These are phyloP conservation scores for Immersiella caudata DNA, from an alignment of 495 filamentous ascomycete genomes.

Conservation along the genomic window DNA sequence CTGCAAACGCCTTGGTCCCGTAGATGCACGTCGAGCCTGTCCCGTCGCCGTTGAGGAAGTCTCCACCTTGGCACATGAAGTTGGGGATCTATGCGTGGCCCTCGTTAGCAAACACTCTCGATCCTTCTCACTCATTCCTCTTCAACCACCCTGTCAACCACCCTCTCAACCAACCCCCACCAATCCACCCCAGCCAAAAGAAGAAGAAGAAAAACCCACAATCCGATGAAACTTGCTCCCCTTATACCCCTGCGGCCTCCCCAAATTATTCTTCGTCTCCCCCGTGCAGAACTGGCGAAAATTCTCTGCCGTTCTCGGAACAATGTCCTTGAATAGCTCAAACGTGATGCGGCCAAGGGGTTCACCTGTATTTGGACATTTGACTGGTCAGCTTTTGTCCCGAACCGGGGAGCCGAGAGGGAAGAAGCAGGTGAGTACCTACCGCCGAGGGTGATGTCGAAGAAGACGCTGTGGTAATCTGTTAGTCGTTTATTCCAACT, in stretches of 20 bases:
- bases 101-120: neutral
- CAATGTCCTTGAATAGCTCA: constrained; percentile 83
- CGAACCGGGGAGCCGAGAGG: too few relatives aligned
- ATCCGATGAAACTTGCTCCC: constrained; percentile 93
- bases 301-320: constrained; percentile 91
- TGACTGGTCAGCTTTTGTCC: constrained; percentile 11
- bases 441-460: constrained; percentile 92
- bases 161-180: neutral
- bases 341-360: constrained; percentile 91
- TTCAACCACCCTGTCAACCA: neutral
- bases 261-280: constrained; percentile 78
- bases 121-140: neutral
- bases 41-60: constrained; percentile 93
- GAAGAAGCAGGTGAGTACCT: too few relatives aligned
- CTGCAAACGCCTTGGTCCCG: constrained; percentile 77
- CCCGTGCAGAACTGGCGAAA: constrained; percentile 97
- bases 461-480: constrained; percentile 66
- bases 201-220: too few relatives aligned
- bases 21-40: constrained; percentile 88
- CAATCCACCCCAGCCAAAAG: neutral
- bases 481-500: neutral
- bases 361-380: constrained; percentile 63
- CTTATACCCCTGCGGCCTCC: constrained; percentile 91
- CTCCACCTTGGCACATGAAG: constrained; percentile 96
- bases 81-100: constrained; percentile 72